phyloP scores from a whole-genome alignment of 2,329 filamentous ascomycete species.

The Diaporthe eres region DNA sequence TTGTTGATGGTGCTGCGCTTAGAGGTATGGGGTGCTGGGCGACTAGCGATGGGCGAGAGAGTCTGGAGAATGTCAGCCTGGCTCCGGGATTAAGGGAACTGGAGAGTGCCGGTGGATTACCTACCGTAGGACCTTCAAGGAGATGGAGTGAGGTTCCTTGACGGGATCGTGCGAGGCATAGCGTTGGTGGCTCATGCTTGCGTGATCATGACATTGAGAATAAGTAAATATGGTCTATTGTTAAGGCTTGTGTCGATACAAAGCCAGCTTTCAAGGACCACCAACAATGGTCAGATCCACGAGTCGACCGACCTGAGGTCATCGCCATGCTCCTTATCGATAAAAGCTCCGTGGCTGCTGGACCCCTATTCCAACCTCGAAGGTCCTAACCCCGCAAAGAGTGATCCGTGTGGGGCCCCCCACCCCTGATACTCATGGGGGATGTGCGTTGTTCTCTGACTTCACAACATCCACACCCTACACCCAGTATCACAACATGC shows the following conservation, averaged over 20 bases:
- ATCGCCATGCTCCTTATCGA: slow-evolving; percentile 33
- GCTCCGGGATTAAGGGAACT: slow-evolving; percentile 33
- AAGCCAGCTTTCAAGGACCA: not conserved
- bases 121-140: slow-evolving; percentile 81
- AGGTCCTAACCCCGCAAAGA: slow-evolving; percentile 15
- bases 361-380: not conserved
- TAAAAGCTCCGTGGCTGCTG: slow-evolving; percentile 8
- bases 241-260: too few species aligned
- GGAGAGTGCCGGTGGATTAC: slow-evolving; percentile 36
- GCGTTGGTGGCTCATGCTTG: slow-evolving; percentile 69
- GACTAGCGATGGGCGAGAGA: slow-evolving; percentile 85
- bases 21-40: slow-evolving; percentile 75
- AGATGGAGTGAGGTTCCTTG: slow-evolving; percentile 85
- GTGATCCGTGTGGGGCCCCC: not conserved
- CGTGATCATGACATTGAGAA: not conserved
- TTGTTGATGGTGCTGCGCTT: slow-evolving; percentile 52
- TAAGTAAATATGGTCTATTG: not conserved
- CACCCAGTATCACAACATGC: not conserved
- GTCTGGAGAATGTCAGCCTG: slow-evolving; percentile 61
- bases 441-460: not conserved
- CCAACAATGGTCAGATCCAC: too few species aligned
- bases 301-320: not conserved
- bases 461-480: not conserved
- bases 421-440: not conserved
- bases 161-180: slow-evolving; percentile 69